Evolutionary conservation across 2,329 filamentous ascomycete species (phyloP).

Genomic region (Proliferodiscus dingleyae): DNA sequence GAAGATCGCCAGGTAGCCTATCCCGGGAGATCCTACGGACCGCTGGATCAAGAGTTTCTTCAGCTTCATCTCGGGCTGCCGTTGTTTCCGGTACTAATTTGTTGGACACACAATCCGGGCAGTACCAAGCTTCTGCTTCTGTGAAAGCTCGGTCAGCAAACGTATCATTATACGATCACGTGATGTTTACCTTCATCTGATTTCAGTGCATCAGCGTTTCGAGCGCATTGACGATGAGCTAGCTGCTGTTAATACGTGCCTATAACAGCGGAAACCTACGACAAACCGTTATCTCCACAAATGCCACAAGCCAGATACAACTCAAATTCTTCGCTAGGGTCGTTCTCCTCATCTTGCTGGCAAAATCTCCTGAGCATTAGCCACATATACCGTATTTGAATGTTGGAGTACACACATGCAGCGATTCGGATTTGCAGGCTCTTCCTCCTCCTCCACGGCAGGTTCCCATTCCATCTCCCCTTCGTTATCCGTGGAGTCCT

Average conservation of each 20-base stretch:
- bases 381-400: neutral
- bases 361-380: slow-evolving; percentile 63
- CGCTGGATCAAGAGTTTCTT: slow-evolving; percentile 30
- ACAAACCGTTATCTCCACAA: slow-evolving; percentile 80
- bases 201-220: slow-evolving; percentile 59
- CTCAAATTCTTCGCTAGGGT: slow-evolving; percentile 77
- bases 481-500: slow-evolving; percentile 54
- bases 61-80: slow-evolving; percentile 18
- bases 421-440: slow-evolving; percentile 47
- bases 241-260: slow-evolving; percentile 39
- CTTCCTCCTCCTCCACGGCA: slow-evolving; percentile 52
- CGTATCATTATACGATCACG: slow-evolving; percentile 4
- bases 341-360: slow-evolving; percentile 74
- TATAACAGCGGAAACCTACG: slow-evolving; percentile 13
- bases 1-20: slow-evolving; percentile 64
- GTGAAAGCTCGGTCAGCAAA: slow-evolving; percentile 11
- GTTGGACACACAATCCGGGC: slow-evolving; percentile 46
- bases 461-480: slow-evolving; percentile 50
- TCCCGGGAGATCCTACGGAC: slow-evolving; percentile 54
- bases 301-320: slow-evolving; percentile 69
- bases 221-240: slow-evolving; percentile 91
- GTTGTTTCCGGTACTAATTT: slow-evolving; percentile 38
- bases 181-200: slow-evolving; percentile 56
- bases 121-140: slow-evolving; percentile 59
- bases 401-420: slow-evolving; percentile 54